Conservation (phyloP, 164 flowering plant genomes). For the Aristolochia californica region DNA sequence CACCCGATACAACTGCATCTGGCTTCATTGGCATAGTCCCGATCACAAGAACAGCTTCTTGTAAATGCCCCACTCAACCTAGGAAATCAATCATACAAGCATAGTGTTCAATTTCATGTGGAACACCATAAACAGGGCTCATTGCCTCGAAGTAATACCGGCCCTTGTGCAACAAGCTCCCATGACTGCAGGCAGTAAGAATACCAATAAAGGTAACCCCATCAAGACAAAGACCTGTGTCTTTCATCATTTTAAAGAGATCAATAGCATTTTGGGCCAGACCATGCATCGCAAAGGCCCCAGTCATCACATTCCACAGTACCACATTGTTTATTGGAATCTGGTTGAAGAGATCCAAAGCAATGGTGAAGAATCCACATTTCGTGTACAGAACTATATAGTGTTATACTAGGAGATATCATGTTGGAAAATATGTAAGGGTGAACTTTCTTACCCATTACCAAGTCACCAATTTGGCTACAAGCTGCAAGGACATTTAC, state of each 20-base stretch:
- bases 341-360: slow-evolving; percentile 22
- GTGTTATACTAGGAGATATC: slow-evolving; percentile 14
- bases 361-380: slow-evolving; percentile 30
- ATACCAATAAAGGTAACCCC: slow-evolving; percentile 40
- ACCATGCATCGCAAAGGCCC: slow-evolving; percentile 44
- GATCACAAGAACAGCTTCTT: slow-evolving; percentile 32
- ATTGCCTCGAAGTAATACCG: slow-evolving; percentile 25
- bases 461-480: slow-evolving; percentile 34
- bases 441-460: slow-evolving; percentile 27
- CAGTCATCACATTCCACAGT: slow-evolving; percentile 44
- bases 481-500: slow-evolving; percentile 37
- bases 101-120: slow-evolving; percentile 34
- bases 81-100: slow-evolving; percentile 51
- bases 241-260: slow-evolving; percentile 34
- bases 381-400: slow-evolving; percentile 51
- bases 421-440: slow-evolving; percentile 9
- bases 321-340: slow-evolving; percentile 31
- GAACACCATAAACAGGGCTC: slow-evolving; percentile 18
- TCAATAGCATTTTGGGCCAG: slow-evolving; percentile 24
- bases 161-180: slow-evolving; percentile 37
- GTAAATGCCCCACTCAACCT: slow-evolving; percentile 36
- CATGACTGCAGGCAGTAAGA: slow-evolving; percentile 46
- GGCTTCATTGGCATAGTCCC: slow-evolving; percentile 42
- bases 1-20: slow-evolving; percentile 42
- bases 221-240: slow-evolving; percentile 27